Evolutionary conservation across 495 filamentous ascomycete species (phyloP), one percentile per base, ranked within the genome.

Genomic region (Pyrenula aspistea): DNA sequence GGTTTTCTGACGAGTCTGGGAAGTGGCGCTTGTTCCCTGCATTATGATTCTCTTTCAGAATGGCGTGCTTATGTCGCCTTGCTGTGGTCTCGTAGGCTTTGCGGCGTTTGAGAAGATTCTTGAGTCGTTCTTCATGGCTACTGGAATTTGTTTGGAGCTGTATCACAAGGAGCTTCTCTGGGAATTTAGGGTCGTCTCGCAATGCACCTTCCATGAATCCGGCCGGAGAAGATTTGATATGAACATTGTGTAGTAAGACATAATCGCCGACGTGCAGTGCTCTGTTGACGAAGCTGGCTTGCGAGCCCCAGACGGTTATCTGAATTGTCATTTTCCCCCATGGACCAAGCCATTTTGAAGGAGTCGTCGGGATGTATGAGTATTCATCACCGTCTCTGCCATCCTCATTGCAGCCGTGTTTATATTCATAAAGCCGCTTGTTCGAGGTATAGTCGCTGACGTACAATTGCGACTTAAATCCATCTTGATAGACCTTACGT

Each of bases 391-490:
- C 80, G 50, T 80, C 73, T 20, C 60, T 63, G 2, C 67, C 72
- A 10, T 55, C 49, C n/a, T 62, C 64, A 54, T 70, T 63, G 31
- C 67, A 60, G 23, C 68, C 64, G 58, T 74, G 77, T 21, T 70
- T 73, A 53, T 84, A 82, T 25, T 83, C 68, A 50, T 75, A 81
- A 21, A 97, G 79, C 25, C 61, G 56, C 0, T 68, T 61, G 58
- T 94, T 86, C 22, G 76, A 65, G 10, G 91, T 95, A 68, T 95
- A 98, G 66, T 98, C 93, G 0, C 88, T 91, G 19, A 96, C 65
- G 67, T 91, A 90, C 0, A 98, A 49, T 1, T 85, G 81, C 20
- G 78, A 65, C 55, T 67, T 78, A 19, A 74, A 73, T 25, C 68
- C 65, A 52, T 67, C 70, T 31, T 70, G 76, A 51, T 80, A 84